These are phyloP conservation scores for Erigeron canadensis DNA, from an alignment of 129 eudicot species.

Conservation along the genomic window DNA sequence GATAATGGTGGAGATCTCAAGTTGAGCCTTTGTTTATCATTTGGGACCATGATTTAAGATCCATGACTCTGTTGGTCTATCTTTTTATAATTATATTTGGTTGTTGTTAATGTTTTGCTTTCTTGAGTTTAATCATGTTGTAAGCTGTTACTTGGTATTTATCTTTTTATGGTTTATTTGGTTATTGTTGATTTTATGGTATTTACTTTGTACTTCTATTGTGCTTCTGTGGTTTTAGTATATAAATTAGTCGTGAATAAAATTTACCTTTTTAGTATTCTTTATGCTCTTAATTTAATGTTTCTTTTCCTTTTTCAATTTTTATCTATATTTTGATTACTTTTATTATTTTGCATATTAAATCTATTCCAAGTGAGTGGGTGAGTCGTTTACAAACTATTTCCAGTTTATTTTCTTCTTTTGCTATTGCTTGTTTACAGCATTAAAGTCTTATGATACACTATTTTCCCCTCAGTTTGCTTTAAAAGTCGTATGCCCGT, in stretches of 20 bases:
- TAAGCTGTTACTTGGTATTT: no score
- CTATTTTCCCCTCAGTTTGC: background rate
- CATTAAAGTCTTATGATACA: slow-evolving; percentile 8
- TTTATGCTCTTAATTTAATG: background rate
- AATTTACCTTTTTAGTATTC: background rate
- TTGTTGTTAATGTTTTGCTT: no score
- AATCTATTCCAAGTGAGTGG: slow-evolving; percentile 92
- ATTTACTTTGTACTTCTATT: no score
- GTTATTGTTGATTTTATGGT: no score
- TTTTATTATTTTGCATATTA: slow-evolving; percentile 58
- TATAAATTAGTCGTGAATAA: slow-evolving; percentile 14
- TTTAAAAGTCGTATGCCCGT: background rate
- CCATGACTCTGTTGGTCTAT: no score
- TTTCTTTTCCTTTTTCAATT: background rate
- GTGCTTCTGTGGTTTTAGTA: slow-evolving; percentile 4
- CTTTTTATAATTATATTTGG: no score
- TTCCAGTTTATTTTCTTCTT: slow-evolving; percentile 11
- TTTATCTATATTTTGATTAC: background rate
- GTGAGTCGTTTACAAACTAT: slow-evolving; percentile 52
- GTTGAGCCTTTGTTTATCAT: background rate
- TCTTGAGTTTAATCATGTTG: no score
- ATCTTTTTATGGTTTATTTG: no score
- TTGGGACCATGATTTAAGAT: background rate
- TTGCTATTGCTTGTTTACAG: slow-evolving; percentile 25
- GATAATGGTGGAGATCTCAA: background rate